Conservation (phyloP, 1,284 basidiomycete genomes). For the Peniophora sp. region DNA sequence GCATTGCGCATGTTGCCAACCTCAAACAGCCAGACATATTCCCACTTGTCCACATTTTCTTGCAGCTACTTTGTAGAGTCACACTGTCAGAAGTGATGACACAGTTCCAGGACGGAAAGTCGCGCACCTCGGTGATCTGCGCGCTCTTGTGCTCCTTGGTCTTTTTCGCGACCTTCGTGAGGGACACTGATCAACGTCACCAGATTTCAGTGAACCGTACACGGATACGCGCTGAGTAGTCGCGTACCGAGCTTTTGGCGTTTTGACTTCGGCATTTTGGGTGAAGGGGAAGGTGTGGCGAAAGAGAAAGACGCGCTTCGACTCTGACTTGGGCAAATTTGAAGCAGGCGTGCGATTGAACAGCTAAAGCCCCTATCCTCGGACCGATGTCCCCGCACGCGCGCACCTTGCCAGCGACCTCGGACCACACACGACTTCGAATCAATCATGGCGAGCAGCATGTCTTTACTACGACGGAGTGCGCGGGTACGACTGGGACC, state of each 20-base stretch:
- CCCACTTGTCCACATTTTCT: slow-evolving; percentile 77
- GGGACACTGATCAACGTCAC: slow-evolving; percentile 52
- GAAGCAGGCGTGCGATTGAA: not conserved
- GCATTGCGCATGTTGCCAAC: slow-evolving; percentile 94
- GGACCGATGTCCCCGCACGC: slow-evolving; percentile 8
- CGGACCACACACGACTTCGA: no score
- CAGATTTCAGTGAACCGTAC: slow-evolving; percentile 5
- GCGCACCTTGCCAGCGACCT: not conserved
- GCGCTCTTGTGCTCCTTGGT: slow-evolving; percentile 80
- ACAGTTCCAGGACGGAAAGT: no score
- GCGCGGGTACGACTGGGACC: no score
- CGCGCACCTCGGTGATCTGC: slow-evolving; percentile 72
- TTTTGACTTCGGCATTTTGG: slow-evolving; percentile 81
- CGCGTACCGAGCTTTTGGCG: slow-evolving; percentile 67
- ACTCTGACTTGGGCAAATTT: not conserved
- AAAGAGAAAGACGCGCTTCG: not conserved
- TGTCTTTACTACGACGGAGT: no score
- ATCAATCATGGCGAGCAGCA: no score
- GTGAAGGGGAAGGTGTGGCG: slow-evolving; percentile 6
- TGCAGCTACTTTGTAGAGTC: slow-evolving; percentile 68
- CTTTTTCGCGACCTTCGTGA: slow-evolving; percentile 77
- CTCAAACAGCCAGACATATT: slow-evolving; percentile 92
- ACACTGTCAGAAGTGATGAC: no score
- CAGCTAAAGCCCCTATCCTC: slow-evolving; percentile 19
- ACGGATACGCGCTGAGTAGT: not conserved